phyloP scores from a whole-genome alignment of 768 basidiomycete genomes.

The Heimioporus sp. region DNA sequence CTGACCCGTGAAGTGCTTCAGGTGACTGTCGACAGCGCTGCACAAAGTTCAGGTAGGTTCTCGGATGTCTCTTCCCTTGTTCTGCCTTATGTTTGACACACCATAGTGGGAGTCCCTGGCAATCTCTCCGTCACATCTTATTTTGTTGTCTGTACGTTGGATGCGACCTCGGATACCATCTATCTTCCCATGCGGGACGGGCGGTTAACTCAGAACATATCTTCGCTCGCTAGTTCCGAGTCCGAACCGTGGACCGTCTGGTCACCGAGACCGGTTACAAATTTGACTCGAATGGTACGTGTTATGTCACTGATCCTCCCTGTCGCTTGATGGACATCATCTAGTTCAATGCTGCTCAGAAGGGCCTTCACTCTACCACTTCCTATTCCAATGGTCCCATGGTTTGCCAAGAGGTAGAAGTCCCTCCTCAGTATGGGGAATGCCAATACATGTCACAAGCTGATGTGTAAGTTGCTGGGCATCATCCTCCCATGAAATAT shows the following conservation, averaged over 20 bases:
- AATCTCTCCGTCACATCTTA: neutral
- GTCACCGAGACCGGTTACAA: neutral
- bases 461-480: neutral
- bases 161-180: neutral
- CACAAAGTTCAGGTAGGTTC: neutral
- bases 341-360: neutral
- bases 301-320: too few relatives aligned
- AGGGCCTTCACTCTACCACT: neutral
- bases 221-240: neutral
- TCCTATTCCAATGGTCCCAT: neutral
- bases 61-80: neutral
- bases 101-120: too few relatives aligned
- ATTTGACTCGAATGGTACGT: neutral
- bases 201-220: neutral
- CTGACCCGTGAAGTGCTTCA: neutral
- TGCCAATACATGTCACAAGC: neutral
- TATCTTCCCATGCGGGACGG: conserved; percentile 5
- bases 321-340: neutral
- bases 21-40: neutral
- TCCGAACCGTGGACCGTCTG: conserved; percentile 4
- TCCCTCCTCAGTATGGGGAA: neutral
- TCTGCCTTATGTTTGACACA: neutral
- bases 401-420: neutral
- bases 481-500: neutral
- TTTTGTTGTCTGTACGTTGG: neutral